Evolutionary conservation across 257 asterid genomes (phyloP), one percentile per base, ranked within the genome.

Genomic region (Solanum lycopersicoides): DNA sequence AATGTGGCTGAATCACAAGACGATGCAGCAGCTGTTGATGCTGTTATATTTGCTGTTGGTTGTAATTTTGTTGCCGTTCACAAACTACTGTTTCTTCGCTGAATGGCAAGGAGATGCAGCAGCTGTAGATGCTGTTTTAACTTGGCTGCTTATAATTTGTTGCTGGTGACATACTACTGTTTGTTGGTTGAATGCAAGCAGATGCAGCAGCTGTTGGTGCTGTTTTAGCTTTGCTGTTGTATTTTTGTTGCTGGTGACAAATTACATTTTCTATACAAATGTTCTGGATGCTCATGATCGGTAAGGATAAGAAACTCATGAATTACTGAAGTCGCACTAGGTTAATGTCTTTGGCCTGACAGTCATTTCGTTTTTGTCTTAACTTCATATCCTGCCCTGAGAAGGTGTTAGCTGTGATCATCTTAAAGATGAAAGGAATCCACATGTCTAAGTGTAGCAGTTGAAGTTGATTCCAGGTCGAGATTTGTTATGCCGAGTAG

Each of bases 91-190:
- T 89, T 84, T 88, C 88, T 87, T 91, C 77, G 90, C 89, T 89
- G 92, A 89, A 42, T 90, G 91, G 66, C 83, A 77, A 84, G 92
- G 87, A 79, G 92, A 89, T 90, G 92, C 91, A 86, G 92, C 83
- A 86, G 84, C 88, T 88, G 93, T 89, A 72, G 93, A 82, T 92
- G 94, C 91, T 90, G 93, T 87, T 89, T 91, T 90, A 89, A 87
- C 85, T 88, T 89, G 90, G 94, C 91, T 92, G 94, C 90, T 88
- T 90, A 89, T 91, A 89, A 87, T 85, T 89, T 91, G 44, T 86
- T 88, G 89, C 85, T 91, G 94, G 89, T 88, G 91, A 79, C 84
- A 86, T 47, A 73, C 60, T 23, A 25, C 88, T 65, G 71, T 30
- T 82, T 80, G 68, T 80, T 80, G 90, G 96, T 92, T 92, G 95